Conservation (phyloP, 2,329 filamentous ascomycete species). For the Ilyonectria sp. region DNA sequence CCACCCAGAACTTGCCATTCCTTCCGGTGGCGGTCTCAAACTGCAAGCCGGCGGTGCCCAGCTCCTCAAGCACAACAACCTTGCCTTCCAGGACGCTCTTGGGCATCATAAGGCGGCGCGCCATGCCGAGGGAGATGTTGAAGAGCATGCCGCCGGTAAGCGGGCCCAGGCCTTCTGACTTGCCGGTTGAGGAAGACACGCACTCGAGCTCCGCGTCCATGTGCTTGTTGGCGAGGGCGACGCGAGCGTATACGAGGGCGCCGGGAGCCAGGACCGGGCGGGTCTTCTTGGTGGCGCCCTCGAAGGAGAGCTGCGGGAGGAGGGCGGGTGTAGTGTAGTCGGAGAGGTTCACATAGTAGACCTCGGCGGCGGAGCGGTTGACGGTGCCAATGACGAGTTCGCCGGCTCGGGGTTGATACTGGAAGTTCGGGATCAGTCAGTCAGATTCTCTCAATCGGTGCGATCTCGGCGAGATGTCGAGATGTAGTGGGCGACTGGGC, state of each 20-base stretch:
- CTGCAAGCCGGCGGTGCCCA: slow-evolving; percentile 81
- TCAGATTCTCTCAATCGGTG: slow-evolving; percentile 20
- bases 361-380: slow-evolving; percentile 80
- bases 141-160: slow-evolving; percentile 91
- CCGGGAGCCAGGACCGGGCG: slow-evolving; percentile 82
- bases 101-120: slow-evolving; percentile 81
- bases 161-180: slow-evolving; percentile 88
- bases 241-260: slow-evolving; percentile 89
- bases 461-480: not conserved
- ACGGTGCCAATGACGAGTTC: slow-evolving; percentile 93
- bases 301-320: slow-evolving; percentile 92
- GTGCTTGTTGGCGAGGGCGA: slow-evolving; percentile 82
- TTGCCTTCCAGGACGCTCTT: slow-evolving; percentile 74
- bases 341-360: slow-evolving; percentile 85
- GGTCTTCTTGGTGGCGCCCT: slow-evolving; percentile 92
- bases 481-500: not conserved
- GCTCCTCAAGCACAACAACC: slow-evolving; percentile 82
- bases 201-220: slow-evolving; percentile 94
- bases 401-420: slow-evolving; percentile 85
- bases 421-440: slow-evolving; percentile 31
- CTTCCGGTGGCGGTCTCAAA: slow-evolving; percentile 96
- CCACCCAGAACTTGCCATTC: slow-evolving; percentile 94
- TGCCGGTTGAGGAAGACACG: slow-evolving; percentile 87
- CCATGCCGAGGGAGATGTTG: slow-evolving; percentile 83
- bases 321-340: slow-evolving; percentile 75